phyloP scores from a whole-genome alignment of 2,329 filamentous ascomycete genomes.

The Neonectria coccinea region DNA sequence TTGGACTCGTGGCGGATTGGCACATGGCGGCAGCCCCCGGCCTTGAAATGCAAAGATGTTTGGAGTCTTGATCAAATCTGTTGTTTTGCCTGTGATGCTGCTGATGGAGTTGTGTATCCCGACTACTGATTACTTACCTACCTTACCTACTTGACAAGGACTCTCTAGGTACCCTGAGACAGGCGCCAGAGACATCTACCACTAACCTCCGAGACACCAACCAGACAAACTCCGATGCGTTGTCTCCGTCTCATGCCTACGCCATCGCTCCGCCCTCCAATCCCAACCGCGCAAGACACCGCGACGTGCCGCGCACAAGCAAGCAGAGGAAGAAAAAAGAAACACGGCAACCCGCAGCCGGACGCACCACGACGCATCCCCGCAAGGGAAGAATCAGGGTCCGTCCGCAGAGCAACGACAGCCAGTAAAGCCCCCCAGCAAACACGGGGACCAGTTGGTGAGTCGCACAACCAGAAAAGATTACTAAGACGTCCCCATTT shows the following conservation, averaged over 20 bases:
- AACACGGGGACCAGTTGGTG: not conserved
- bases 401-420: slow-evolving; percentile 10
- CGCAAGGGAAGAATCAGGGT: not conserved
- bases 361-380: not conserved
- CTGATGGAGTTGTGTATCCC: not conserved
- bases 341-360: not conserved
- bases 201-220: not conserved
- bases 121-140: no score
- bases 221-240: not conserved
- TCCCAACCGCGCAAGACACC: not conserved
- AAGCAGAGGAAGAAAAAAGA: no score
- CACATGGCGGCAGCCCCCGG: not conserved
- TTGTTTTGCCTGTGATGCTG: not conserved
- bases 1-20: slow-evolving; percentile 7
- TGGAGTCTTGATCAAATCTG: not conserved
- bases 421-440: not conserved
- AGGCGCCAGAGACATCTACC: not conserved
- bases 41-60: not conserved
- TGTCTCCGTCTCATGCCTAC: not conserved
- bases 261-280: not conserved
- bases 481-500: no score
- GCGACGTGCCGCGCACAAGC: no score
- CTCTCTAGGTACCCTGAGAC: no score
- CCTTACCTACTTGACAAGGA: no score
- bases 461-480: not conserved